Conservation (phyloP, 139 green algal species). For the Astrephomene gubernaculifera region DNA sequence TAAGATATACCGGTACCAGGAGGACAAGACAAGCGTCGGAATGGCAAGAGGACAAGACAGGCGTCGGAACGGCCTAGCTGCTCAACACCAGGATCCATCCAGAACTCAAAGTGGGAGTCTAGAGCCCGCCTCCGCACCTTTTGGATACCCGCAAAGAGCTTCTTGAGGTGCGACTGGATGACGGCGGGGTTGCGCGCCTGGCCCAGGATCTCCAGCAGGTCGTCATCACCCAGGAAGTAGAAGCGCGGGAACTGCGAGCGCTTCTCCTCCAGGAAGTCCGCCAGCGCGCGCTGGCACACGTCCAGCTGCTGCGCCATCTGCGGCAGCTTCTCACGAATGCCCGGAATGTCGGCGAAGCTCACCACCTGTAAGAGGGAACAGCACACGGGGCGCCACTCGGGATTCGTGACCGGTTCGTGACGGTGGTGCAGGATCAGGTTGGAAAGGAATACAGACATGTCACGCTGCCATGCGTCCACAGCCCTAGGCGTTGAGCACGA, state of each 20-base stretch:
- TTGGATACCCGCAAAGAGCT: slow-evolving; percentile 90
- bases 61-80: too few species aligned
- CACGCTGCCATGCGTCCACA: too few species aligned
- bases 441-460: too few species aligned
- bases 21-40: too few species aligned
- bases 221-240: slow-evolving; percentile 92
- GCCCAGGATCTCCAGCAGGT: slow-evolving; percentile 89
- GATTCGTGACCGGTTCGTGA: too few species aligned
- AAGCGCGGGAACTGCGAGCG: slow-evolving; percentile 78
- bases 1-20: too few species aligned
- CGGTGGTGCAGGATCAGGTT: too few species aligned
- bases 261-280: slow-evolving; percentile 88
- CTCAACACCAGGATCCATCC: too few species aligned
- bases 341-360: slow-evolving; percentile 67
- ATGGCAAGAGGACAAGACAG: too few species aligned
- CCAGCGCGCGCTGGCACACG: slow-evolving; percentile 83
- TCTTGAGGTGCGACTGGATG: slow-evolving; percentile 90
- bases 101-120: too few species aligned
- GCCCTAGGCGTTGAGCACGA: not conserved
- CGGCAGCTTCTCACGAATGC: slow-evolving; percentile 67
- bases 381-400: too few species aligned
- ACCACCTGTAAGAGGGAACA: slow-evolving; percentile 47
- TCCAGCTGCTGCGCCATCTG: slow-evolving; percentile 83
- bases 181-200: slow-evolving; percentile 78
- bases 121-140: slow-evolving; percentile 54